phyloP scores from a whole-genome alignment of 495 filamentous ascomycete genomes.

The Bryoglossum gracile region DNA sequence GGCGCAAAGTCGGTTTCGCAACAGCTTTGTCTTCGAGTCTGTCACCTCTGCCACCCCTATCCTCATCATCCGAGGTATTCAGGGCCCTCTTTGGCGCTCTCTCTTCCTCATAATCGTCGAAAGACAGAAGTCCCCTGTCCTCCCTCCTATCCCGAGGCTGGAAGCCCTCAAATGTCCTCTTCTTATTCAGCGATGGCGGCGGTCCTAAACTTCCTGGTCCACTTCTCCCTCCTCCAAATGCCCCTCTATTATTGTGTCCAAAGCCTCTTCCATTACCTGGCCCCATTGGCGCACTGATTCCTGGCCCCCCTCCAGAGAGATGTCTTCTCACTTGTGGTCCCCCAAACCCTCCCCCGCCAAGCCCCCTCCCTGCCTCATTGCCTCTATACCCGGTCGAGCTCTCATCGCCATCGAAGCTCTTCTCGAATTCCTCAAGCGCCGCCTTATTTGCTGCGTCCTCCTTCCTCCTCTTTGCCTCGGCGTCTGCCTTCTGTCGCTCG shows the following conservation, averaged over 20 bases:
- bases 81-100: slow-evolving; percentile 38
- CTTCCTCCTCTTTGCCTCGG: slow-evolving; percentile 80
- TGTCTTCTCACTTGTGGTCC: slow-evolving; percentile 23
- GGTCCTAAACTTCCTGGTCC: slow-evolving; percentile 70
- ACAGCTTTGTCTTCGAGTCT: slow-evolving; percentile 52
- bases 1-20: slow-evolving; percentile 80
- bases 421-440: slow-evolving; percentile 84
- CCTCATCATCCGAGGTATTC: slow-evolving; percentile 43
- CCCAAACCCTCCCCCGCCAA: slow-evolving; percentile 31
- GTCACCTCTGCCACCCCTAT: slow-evolving; percentile 28
- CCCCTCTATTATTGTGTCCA: slow-evolving; percentile 24
- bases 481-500: slow-evolving; percentile 87
- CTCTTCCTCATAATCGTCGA: slow-evolving; percentile 41
- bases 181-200: slow-evolving; percentile 42
- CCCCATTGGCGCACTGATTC: slow-evolving; percentile 22
- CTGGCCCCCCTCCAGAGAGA: slow-evolving; percentile 21
- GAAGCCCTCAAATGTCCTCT: slow-evolving; percentile 38
- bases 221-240: slow-evolving; percentile 36
- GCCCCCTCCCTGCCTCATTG: slow-evolving; percentile 49
- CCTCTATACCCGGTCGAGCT: no score
- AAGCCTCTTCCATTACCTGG: slow-evolving; percentile 22
- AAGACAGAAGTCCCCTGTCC: slow-evolving; percentile 37
- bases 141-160: slow-evolving; percentile 29
- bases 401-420: slow-evolving; percentile 83
- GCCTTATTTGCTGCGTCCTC: slow-evolving; percentile 88